These are phyloP conservation scores for Psilocybe cubensis DNA, from an alignment of 768 basidiomycete species.

Conservation along the genomic window DNA sequence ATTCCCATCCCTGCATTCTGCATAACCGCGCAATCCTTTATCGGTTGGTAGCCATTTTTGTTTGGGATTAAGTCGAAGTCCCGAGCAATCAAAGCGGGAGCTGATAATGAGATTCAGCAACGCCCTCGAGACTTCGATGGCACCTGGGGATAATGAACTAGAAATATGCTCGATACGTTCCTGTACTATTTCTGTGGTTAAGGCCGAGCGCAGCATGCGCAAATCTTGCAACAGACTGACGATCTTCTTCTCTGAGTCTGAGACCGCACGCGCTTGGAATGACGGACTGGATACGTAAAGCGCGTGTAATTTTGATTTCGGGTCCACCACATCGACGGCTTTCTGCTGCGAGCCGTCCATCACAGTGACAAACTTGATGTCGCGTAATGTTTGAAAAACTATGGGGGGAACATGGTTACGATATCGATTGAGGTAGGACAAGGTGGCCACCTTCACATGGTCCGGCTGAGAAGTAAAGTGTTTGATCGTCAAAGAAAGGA, in stretches of 20 bases:
- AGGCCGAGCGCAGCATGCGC: constrained; percentile 28
- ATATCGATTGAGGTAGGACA: constrained; percentile 30
- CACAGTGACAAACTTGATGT: constrained; percentile 29
- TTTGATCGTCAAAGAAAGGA: constrained; percentile 30
- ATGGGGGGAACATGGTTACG: constrained; percentile 26
- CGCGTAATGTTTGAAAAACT: constrained; percentile 25
- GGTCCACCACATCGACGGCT: constrained; percentile 34
- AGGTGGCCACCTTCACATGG: constrained; percentile 27
- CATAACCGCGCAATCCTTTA: constrained; percentile 31
- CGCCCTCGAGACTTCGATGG: constrained; percentile 4
- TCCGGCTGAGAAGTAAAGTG: constrained; percentile 31
- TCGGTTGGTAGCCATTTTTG: constrained; percentile 43
- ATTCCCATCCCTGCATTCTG: constrained; percentile 32
- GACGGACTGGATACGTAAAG: constrained; percentile 26
- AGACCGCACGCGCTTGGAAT: constrained; percentile 15
- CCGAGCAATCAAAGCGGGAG: constrained; percentile 20
- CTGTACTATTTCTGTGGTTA: constrained; percentile 34
- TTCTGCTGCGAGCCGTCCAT: constrained; percentile 18
- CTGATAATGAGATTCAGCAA: constrained; percentile 16
- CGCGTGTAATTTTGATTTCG: constrained; percentile 28
- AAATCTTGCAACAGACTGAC: constrained; percentile 16
- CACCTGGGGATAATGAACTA: constrained; percentile 6
- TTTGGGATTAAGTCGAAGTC: constrained; percentile 7
- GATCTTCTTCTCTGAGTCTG: constrained; percentile 11
- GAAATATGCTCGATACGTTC: constrained; percentile 41